These are phyloP conservation scores for Ophiostoma ips DNA, from an alignment of 2,329 filamentous ascomycete genomes.

Conservation along the genomic window DNA sequence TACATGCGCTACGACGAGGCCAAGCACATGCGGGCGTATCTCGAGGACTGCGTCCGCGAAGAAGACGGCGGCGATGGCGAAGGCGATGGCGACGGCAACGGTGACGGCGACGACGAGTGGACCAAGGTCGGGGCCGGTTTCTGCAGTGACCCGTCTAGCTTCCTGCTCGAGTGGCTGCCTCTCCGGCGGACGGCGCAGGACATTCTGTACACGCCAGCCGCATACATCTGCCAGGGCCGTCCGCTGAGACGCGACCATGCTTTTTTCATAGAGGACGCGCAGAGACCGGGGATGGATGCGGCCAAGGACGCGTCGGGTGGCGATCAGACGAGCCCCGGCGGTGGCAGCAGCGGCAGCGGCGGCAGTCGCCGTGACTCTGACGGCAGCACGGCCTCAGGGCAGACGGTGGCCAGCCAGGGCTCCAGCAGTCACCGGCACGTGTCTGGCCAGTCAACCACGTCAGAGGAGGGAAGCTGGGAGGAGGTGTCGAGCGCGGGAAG, in stretches of 20 bases:
- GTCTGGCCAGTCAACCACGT: too few relatives aligned
- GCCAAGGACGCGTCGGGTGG: too few relatives aligned
- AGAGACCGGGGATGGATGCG: neutral
- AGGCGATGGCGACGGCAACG: too few relatives aligned
- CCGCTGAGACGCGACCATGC: constrained; percentile 31
- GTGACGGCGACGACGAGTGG: neutral
- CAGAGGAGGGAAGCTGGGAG: too few relatives aligned
- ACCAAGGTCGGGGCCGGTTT: constrained; percentile 4
- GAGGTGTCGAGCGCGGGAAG: too few relatives aligned
- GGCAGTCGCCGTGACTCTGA: too few relatives aligned
- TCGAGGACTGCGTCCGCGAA: constrained; percentile 18
- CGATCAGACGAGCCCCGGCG: too few relatives aligned
- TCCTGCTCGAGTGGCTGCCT: constrained; percentile 43
- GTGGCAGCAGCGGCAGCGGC: too few relatives aligned
- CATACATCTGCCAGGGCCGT: constrained; percentile 39
- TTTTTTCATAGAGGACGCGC: constrained; percentile 30
- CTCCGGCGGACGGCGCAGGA: constrained; percentile 41
- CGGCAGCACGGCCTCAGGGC: too few relatives aligned
- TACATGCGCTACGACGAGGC: constrained; percentile 43
- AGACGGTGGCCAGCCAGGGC: too few relatives aligned
- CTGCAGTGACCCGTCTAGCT: constrained; percentile 26
- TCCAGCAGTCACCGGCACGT: too few relatives aligned
- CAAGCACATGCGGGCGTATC: constrained; percentile 18
- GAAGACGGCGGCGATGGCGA: neutral
- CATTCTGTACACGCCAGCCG: constrained; percentile 44